phyloP scores from a whole-genome alignment of 306 rosid genomes.

The Cicer pinnatifidum region DNA sequence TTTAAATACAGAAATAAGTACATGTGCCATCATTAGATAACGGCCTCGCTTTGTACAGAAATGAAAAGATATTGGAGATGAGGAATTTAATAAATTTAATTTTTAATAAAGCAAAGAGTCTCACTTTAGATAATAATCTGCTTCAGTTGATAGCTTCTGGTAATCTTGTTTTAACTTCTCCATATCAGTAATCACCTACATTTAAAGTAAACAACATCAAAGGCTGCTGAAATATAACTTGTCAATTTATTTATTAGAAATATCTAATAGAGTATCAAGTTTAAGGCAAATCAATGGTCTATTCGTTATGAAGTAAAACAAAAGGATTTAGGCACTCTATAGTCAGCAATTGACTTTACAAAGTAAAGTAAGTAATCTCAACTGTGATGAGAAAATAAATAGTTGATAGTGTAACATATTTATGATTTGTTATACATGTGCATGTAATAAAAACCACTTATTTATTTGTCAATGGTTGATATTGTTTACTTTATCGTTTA shows the following conservation, averaged over 20 bases:
- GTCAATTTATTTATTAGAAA: neutral
- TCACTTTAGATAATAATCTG: conserved; percentile 66
- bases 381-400: neutral
- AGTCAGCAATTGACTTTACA: neutral
- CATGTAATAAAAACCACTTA: neutral
- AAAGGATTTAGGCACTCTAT: neutral
- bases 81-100: conserved; percentile 24
- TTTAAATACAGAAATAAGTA: conserved; percentile 13
- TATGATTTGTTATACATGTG: neutral
- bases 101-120: conserved; percentile 43
- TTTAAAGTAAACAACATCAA: conserved; percentile 39
- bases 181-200: conserved; percentile 85
- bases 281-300: conserved; percentile 31
- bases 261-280: conserved; percentile 23
- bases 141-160: conserved; percentile 63
- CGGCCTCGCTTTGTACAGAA: neutral
- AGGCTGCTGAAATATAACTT: conserved; percentile 7
- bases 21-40: conserved; percentile 8
- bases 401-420: neutral
- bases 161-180: conserved; percentile 79
- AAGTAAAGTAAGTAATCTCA: neutral
- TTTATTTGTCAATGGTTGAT: neutral
- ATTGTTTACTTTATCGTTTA: neutral
- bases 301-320: conserved; percentile 24
- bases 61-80: conserved; percentile 8